Base-by-base conservation (phyloP, 495 filamentous ascomycete species). In the Pseudomonodictys pantanalensis region DNA sequence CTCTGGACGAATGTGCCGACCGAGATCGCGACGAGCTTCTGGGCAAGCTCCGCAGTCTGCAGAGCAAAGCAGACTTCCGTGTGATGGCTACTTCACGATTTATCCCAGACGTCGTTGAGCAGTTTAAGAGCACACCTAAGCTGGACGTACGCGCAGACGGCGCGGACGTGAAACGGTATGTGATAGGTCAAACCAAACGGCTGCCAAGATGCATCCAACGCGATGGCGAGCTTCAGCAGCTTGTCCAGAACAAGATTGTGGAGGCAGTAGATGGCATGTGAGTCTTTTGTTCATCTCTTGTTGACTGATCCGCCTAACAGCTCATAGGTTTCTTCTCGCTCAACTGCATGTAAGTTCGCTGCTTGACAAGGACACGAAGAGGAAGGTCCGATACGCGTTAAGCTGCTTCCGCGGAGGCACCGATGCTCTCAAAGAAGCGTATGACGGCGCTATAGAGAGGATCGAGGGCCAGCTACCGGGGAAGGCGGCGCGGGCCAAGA, bases 321-420 rank as follows among this genome's bases (percentile, higher is more conserved):
- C 30, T 24, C 6, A 17, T 29, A 78, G 80, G 77, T 83, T 85
- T 58, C 73, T 84, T 1, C 72, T 86, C 22, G 79, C 80, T 17
- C 69, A 65, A 12, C 71, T 85, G 0, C 70, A 81, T 62, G 56
- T 82, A 15, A 72, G 77, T 22, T 75, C 76, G 3, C 65, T 85
- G 11, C 46, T 65, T 0, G 69, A 64, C 0, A 78, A 78, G 52
- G 51, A n/a, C 2, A 72, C 69, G 5, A 59, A 55, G 1, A 65
- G 60, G 35, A 72, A 68, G 17, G 58, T 78, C 17, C 69, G 35
- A 53, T 57, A 24, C 38, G 62, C 77, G 2, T 49, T 83, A 8
- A 41, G 69, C 46, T 65, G 58, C 1, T 62, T 80, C 0, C 60
- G 72, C n/a, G 62, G 45, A 25, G 61, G 64, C 15, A 57, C 56